These are phyloP conservation scores for Leptographium procerum DNA, from an alignment of 2,329 filamentous ascomycete genomes.

Conservation along the genomic window DNA sequence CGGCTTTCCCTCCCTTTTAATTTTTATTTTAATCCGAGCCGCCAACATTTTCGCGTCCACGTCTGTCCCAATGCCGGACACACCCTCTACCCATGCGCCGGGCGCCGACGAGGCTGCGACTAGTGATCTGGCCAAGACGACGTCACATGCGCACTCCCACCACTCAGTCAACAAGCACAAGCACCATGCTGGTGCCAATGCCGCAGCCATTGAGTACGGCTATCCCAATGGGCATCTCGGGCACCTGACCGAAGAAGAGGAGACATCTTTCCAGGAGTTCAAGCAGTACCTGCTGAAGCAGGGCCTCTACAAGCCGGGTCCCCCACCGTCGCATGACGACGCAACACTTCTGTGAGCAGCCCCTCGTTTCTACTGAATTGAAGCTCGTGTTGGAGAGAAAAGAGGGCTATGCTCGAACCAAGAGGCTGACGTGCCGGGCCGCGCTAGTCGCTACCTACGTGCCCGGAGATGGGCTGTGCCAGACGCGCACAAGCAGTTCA, in stretches of 20 bases:
- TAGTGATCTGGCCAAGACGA: background rate
- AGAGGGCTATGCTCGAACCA: background rate
- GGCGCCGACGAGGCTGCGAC: background rate
- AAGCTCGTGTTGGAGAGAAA: background rate
- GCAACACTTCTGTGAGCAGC: constrained; percentile 53
- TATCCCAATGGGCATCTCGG: constrained; percentile 74
- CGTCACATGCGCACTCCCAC: background rate
- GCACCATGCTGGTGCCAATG: background rate
- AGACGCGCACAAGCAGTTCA: constrained; percentile 75
- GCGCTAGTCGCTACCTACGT: constrained; percentile 64
- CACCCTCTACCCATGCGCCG: background rate
- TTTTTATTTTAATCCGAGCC: no score
- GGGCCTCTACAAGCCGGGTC: constrained; percentile 48
- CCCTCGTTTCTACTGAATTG: background rate
- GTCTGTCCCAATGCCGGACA: background rate
- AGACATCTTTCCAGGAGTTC: constrained; percentile 57
- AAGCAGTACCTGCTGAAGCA: constrained; percentile 55
- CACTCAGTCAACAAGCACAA: background rate
- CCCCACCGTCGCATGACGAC: constrained; percentile 57
- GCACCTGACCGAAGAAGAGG: constrained; percentile 60
- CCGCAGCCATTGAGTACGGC: constrained; percentile 24
- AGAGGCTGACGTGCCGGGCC: background rate
- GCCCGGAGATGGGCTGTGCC: constrained; percentile 69
- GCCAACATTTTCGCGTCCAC: background rate
- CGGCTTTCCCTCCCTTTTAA: background rate